phyloP scores from a whole-genome alignment of 768 basidiomycete genomes.

The Boletus pseudo-olivaceus region DNA sequence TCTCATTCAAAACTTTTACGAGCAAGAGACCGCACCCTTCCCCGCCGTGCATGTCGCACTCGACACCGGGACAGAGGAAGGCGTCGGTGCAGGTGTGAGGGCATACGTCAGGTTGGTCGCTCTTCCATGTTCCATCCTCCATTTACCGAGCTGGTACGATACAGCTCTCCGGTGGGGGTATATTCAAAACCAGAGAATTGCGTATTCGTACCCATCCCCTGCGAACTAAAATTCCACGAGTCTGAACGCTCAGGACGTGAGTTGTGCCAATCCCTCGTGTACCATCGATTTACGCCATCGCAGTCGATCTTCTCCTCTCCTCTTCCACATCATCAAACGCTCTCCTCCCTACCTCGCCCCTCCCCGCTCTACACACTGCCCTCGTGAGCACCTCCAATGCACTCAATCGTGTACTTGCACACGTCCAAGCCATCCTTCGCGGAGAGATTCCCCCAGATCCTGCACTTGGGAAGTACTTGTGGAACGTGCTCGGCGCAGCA shows the following conservation, averaged over 20 bases:
- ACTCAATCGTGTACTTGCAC: conserved; percentile 81
- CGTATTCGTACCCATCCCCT: conserved; percentile 91
- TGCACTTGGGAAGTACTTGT: conserved; percentile 85
- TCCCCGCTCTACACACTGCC: conserved; percentile 46
- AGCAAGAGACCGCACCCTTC: conserved; percentile 84
- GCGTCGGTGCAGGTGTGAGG: conserved; percentile 68
- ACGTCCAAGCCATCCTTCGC: conserved; percentile 75
- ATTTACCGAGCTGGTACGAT: conserved; percentile 4
- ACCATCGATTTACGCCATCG: conserved; percentile 2
- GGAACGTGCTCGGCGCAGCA: conserved; percentile 78
- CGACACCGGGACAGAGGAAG: conserved; percentile 74
- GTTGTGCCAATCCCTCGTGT: conserved; percentile 29
- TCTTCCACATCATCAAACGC: conserved; percentile 38
- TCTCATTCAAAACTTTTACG: conserved; percentile 96
- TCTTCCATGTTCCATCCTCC: conserved; percentile 1
- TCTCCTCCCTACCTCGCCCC: conserved; percentile 51
- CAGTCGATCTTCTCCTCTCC: conserved; percentile 79
- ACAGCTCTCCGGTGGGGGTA: conserved; percentile 83
- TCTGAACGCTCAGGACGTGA: conserved; percentile 82
- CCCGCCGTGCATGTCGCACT: conserved; percentile 89
- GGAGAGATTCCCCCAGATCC: conserved; percentile 80
- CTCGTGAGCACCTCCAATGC: conserved; percentile 67
- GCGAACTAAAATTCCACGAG: conserved; percentile 77
- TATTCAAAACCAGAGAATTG: conserved; percentile 91
- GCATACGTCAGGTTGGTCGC: conserved; percentile 75